Evolutionary conservation across 1,139 yeast genomes (phyloP), one percentile per base, ranked within the genome.

Genomic region (Lodderomyces oxycetoniae): DNA sequence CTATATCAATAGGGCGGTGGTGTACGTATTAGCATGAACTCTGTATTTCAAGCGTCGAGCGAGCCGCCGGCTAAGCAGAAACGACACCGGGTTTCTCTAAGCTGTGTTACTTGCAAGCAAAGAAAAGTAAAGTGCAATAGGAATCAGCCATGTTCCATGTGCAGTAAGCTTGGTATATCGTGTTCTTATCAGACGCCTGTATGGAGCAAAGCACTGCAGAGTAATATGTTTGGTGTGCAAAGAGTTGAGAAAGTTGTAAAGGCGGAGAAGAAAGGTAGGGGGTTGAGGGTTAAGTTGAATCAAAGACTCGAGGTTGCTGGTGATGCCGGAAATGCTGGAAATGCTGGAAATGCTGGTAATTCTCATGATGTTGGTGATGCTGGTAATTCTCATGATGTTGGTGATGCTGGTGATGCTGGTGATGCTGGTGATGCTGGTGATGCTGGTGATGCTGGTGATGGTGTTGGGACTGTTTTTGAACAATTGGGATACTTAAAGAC

Each of bases 41-140:
- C 28, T n/a, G 31, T 27, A 11, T 34, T 34, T 21, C 37, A 34
- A 19, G n/a, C 20, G 17, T 13, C 22, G 10, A 11, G 17, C 3
- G 22, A 33, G 11, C 26, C 26, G 12, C 28, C 26, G 4, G 22
- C 28, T 9, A 33, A 32, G 13, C 34, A 16, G 12, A 39, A 39
- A 23, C 27, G 42, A 12, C 30, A 36, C 15, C 22, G 42, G 10
- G 26, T 39, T 3, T 34, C 39, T 7, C 47, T 59, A 3, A 60
- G 66, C 11, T 69, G 74, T 39, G 46, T 57, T 13, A 59, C 57
- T 30, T 69, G 75, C 42, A 61, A 67, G 34, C 48, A 52, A 44
- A 48, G 70, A 39, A 69, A 68, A 41, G 61, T 67, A 13, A 65
- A 62, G 35, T 62, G 67, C 43, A 55, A 60, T 37, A 41, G 61